These are phyloP conservation scores for Scedosporium apiospermum DNA, from an alignment of 2,329 filamentous ascomycete species.

Conservation along the genomic window DNA sequence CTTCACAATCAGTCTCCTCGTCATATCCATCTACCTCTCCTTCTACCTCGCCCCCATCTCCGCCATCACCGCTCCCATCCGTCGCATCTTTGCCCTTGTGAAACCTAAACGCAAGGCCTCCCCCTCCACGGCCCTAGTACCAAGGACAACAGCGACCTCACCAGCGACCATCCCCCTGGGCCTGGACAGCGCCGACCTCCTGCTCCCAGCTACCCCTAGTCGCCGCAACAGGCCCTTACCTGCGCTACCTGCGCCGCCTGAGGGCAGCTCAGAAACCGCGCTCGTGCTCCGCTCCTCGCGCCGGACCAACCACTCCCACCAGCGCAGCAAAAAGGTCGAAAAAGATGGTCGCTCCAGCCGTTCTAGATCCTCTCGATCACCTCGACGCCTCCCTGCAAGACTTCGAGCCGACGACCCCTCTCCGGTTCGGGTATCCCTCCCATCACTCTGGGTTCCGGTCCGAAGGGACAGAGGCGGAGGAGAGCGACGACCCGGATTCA, in stretches of 20 bases:
- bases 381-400: slow-evolving; percentile 46
- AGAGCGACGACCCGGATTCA: slow-evolving; percentile 34
- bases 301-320: background rate
- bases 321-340: slow-evolving; percentile 9
- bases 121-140: slow-evolving; percentile 7
- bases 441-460: slow-evolving; percentile 29
- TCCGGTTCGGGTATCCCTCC: slow-evolving; percentile 28
- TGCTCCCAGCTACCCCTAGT: background rate
- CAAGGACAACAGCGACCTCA: slow-evolving; percentile 11
- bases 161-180: slow-evolving; percentile 11
- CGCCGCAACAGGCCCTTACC: slow-evolving; percentile 10
- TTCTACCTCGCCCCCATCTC: slow-evolving; percentile 5
- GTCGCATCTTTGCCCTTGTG: background rate
- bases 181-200: background rate
- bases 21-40: slow-evolving; percentile 28
- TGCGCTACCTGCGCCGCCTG: slow-evolving; percentile 9
- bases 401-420: slow-evolving; percentile 37
- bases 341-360: slow-evolving; percentile 15
- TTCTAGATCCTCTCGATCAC: slow-evolving; percentile 25
- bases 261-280: slow-evolving; percentile 4
- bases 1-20: slow-evolving; percentile 38
- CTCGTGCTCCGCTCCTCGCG: slow-evolving; percentile 7
- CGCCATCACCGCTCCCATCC: background rate
- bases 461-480: slow-evolving; percentile 20
- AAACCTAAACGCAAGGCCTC: background rate